Percentiles rank a stretch among this genome's conserved stretches.
These are phyloP conservation scores for Plenodomus tracheiphilus DNA, from an alignment of 2,329 filamentous ascomycete species.

Conservation along the genomic window DNA sequence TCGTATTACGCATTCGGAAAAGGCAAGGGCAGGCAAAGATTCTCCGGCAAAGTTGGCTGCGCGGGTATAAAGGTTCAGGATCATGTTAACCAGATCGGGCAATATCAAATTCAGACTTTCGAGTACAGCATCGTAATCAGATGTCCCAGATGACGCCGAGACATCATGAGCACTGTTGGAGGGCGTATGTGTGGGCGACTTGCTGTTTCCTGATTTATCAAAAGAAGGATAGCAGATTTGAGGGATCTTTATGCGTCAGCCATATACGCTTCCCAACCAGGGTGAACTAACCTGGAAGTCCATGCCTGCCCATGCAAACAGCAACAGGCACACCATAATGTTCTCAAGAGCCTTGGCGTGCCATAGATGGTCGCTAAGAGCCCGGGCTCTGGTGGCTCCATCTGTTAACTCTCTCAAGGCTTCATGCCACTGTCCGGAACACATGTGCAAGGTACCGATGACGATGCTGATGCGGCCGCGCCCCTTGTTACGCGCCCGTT, in stretches of 20 bases:
- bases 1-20: constrained; percentile 73
- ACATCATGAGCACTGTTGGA: constrained; percentile 46
- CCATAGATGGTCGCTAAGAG: constrained; percentile 91
- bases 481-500: constrained; percentile 77
- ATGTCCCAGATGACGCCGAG: constrained; percentile 47
- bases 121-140: constrained; percentile 44
- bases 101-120: constrained; percentile 61
- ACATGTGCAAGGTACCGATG: constrained; percentile 82
- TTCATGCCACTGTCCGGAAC: constrained; percentile 87
- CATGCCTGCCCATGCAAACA: constrained; percentile 81
- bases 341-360: constrained; percentile 93
- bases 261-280: background rate
- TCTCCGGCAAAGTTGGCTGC: constrained; percentile 66
- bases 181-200: constrained; percentile 47
- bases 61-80: constrained; percentile 72
- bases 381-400: constrained; percentile 74
- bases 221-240: constrained; percentile 56
- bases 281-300: constrained; percentile 68
- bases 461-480: constrained; percentile 79
- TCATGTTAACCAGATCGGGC: constrained; percentile 75
- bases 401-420: constrained; percentile 83
- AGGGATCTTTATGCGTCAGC: constrained; percentile 51
- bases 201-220: constrained; percentile 52
- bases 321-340: constrained; percentile 77
- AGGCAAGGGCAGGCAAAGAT: constrained; percentile 69